phyloP scores from a whole-genome alignment of 176 grass and related monocot genomes.

The Phragmites australis region DNA sequence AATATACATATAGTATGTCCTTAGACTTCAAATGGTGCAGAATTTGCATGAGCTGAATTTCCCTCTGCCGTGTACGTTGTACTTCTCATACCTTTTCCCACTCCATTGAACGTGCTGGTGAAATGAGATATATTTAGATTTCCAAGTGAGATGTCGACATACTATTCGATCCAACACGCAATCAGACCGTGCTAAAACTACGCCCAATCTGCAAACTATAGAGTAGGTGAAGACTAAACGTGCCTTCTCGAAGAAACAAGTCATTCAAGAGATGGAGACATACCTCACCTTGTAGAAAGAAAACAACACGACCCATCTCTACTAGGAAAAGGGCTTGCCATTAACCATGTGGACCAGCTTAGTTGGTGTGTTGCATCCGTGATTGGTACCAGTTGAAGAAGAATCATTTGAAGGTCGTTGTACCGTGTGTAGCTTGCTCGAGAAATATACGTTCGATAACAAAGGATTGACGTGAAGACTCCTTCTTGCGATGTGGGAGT shows the following conservation, averaged over 20 bases:
- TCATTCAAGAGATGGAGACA: constrained; percentile 32
- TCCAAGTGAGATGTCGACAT: constrained; percentile 44
- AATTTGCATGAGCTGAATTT: neutral
- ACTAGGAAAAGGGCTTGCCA: constrained; percentile 30
- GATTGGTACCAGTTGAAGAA: neutral
- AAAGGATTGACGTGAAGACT: constrained; percentile 5
- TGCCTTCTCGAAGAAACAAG: constrained; percentile 49
- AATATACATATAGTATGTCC: neutral
- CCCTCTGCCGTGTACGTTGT: constrained; percentile 4
- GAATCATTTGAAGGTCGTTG: constrained; percentile 19
- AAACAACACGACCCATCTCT: constrained; percentile 19
- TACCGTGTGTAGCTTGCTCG: constrained; percentile 29
- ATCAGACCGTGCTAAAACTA: neutral
- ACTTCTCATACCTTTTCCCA: constrained; percentile 2
- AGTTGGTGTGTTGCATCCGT: constrained; percentile 34
- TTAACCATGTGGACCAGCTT: constrained; percentile 36
- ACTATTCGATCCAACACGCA: neutral
- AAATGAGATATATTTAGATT: constrained; percentile 29
- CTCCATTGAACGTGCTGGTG: constrained; percentile 8
- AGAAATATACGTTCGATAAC: constrained; percentile 4
- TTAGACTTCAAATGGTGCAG: neutral
- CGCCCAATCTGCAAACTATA: constrained; percentile 4
- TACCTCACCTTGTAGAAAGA: constrained; percentile 22
- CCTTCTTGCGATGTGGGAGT: too few species aligned
- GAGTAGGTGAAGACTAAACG: constrained; percentile 48